These are phyloP conservation scores for Epichloe glyceriae DNA, from an alignment of 2,329 filamentous ascomycete genomes.

Conservation along the genomic window DNA sequence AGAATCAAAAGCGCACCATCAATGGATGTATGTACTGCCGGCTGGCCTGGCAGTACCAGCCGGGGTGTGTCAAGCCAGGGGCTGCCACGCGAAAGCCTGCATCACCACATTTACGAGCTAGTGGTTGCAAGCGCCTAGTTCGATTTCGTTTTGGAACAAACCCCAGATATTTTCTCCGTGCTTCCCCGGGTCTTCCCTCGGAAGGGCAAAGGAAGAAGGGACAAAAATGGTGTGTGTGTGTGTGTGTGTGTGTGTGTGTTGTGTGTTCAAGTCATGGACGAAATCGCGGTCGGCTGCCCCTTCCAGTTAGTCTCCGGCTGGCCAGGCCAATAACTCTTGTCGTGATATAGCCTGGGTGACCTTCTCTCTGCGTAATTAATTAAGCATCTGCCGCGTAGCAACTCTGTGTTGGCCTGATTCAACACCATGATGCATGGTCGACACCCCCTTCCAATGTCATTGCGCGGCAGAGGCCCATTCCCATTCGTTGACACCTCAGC, in stretches of 20 bases:
- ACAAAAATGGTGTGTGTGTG: no score
- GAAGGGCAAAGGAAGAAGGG: background rate
- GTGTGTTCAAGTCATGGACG: background rate
- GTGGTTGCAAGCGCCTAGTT: background rate
- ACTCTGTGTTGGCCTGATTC: background rate
- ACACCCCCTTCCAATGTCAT: background rate
- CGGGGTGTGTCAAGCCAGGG: background rate
- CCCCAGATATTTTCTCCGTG: background rate
- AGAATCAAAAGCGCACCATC: background rate
- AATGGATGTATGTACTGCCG: background rate
- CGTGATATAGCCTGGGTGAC: background rate
- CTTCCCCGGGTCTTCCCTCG: background rate
- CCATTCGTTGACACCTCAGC: background rate
- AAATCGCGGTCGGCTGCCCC: background rate
- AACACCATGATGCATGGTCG: background rate
- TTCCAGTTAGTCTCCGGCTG: background rate
- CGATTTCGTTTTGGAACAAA: background rate
- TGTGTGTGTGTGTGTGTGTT: background rate
- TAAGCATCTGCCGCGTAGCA: background rate
- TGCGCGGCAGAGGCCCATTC: background rate
- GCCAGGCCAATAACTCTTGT: background rate
- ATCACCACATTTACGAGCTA: background rate
- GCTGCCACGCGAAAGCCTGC: conserved; percentile 1
- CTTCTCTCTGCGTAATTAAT: background rate
- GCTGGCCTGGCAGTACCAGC: background rate